These are phyloP conservation scores for Mycena haematopus DNA, from an alignment of 768 basidiomycete species.

Conservation along the genomic window DNA sequence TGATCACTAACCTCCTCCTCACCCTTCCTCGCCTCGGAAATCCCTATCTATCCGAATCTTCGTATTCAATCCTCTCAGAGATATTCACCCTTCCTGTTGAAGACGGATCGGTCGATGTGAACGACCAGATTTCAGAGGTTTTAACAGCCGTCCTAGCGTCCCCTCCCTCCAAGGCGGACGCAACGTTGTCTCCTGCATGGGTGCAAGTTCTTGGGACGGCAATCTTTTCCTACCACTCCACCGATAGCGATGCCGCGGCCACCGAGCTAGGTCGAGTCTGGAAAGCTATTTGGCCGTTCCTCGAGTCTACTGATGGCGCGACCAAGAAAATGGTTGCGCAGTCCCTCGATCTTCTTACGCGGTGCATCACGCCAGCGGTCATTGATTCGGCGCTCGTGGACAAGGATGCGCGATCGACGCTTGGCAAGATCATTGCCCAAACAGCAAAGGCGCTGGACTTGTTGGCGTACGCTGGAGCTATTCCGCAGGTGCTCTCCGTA, in stretches of 20 bases:
- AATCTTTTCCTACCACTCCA: conserved; percentile 66
- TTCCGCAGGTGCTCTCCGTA: conserved; percentile 81
- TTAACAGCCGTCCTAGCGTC: conserved; percentile 73
- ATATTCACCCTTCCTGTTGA: conserved; percentile 65
- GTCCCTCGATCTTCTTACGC: conserved; percentile 66
- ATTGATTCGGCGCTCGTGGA: conserved; percentile 60
- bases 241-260: conserved; percentile 57
- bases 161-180: conserved; percentile 75
- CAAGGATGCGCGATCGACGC: conserved; percentile 54
- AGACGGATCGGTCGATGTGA: conserved; percentile 55
- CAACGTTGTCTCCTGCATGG: conserved; percentile 77
- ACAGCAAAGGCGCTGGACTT: conserved; percentile 73
- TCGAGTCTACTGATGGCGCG: conserved; percentile 69
- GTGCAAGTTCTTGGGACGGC: conserved; percentile 75
- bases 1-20: conserved; percentile 74
- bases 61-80: conserved; percentile 86
- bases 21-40: conserved; percentile 87
- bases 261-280: conserved; percentile 68
- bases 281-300: conserved; percentile 77
- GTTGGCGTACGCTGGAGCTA: conserved; percentile 72
- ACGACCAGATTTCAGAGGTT: conserved; percentile 63
- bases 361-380: conserved; percentile 73
- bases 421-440: conserved; percentile 69
- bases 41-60: conserved; percentile 86
- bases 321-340: conserved; percentile 70